Evolutionary conservation across 2,329 filamentous ascomycete species (phyloP).

Genomic region (Onygenales sp.): DNA sequence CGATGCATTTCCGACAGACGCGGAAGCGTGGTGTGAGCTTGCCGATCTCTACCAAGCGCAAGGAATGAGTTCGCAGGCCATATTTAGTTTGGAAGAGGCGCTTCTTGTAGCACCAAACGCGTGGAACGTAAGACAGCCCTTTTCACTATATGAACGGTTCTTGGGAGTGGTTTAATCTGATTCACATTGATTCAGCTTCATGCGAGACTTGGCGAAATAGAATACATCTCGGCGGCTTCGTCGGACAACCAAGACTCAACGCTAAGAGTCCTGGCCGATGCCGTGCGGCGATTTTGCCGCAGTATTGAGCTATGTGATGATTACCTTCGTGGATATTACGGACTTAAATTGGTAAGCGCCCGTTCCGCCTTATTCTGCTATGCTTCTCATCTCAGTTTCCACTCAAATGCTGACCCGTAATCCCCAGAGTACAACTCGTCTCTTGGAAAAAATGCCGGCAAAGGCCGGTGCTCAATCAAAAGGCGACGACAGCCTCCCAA

Average conservation of each 20-base stretch:
- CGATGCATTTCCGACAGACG: slow-evolving; percentile 77
- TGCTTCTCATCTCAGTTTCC: neutral
- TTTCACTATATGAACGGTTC: neutral
- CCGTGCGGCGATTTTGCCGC: slow-evolving; percentile 75
- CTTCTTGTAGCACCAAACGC: slow-evolving; percentile 79
- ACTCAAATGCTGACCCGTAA: neutral
- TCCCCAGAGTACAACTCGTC: slow-evolving; percentile 9
- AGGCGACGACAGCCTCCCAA: slow-evolving; percentile 8
- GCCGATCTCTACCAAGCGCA: slow-evolving; percentile 76
- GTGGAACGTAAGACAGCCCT: slow-evolving; percentile 65
- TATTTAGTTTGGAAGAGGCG: slow-evolving; percentile 85
- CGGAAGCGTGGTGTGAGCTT: slow-evolving; percentile 87
- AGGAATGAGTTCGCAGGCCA: slow-evolving; percentile 69
- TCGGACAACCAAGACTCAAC: slow-evolving; percentile 27
- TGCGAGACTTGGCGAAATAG: slow-evolving; percentile 73
- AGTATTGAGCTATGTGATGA: slow-evolving; percentile 90
- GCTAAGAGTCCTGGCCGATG: slow-evolving; percentile 53
- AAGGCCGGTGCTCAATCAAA: slow-evolving; percentile 5
- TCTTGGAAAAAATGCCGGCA: slow-evolving; percentile 5
- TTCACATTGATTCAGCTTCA: slow-evolving; percentile 53
- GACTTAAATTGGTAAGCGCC: slow-evolving; percentile 66
- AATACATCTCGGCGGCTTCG: slow-evolving; percentile 54
- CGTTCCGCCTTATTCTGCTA: neutral
- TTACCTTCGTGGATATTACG: slow-evolving; percentile 87
- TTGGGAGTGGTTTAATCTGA: neutral